phyloP scores from a whole-genome alignment of 306 rosid species.

The Cucurbita ficifolia region DNA sequence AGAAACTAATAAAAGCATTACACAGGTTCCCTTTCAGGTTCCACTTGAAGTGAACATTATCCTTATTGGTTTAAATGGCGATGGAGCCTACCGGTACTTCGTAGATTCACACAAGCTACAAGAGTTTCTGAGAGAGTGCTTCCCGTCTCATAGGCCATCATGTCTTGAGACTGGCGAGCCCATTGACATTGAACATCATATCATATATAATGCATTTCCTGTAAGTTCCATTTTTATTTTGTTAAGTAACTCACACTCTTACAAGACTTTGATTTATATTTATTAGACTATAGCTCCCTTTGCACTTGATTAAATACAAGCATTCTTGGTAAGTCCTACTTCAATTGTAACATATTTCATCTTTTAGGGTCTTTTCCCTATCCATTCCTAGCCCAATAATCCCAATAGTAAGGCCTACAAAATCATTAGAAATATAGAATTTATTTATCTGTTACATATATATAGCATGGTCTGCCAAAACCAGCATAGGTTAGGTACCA shows the following conservation, averaged over 20 bases:
- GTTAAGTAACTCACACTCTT: not conserved
- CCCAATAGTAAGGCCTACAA: not conserved
- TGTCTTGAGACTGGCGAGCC: slow-evolving; percentile 82
- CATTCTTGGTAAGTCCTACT: not conserved
- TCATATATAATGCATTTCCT: slow-evolving; percentile 56
- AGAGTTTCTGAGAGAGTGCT: slow-evolving; percentile 52
- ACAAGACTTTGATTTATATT: not conserved
- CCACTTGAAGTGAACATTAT: slow-evolving; percentile 89
- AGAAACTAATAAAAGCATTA: not conserved
- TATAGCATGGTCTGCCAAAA: no score
- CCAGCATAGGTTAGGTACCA: no score
- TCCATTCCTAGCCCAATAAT: not conserved
- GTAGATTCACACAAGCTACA: slow-evolving; percentile 57
- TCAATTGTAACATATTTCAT: not conserved
- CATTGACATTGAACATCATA: slow-evolving; percentile 80
- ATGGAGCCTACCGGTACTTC: slow-evolving; percentile 68
- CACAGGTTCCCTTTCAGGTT: slow-evolving; percentile 89
- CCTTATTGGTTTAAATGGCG: slow-evolving; percentile 63
- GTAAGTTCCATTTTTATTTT: slow-evolving; percentile 31
- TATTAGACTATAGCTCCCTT: not conserved
- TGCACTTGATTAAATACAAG: not conserved
- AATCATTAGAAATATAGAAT: not conserved
- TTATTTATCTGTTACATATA: not conserved
- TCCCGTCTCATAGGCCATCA: slow-evolving; percentile 74
- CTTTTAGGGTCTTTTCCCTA: not conserved